phyloP scores from a whole-genome alignment of 768 basidiomycete species.

The Suillus placidus region DNA sequence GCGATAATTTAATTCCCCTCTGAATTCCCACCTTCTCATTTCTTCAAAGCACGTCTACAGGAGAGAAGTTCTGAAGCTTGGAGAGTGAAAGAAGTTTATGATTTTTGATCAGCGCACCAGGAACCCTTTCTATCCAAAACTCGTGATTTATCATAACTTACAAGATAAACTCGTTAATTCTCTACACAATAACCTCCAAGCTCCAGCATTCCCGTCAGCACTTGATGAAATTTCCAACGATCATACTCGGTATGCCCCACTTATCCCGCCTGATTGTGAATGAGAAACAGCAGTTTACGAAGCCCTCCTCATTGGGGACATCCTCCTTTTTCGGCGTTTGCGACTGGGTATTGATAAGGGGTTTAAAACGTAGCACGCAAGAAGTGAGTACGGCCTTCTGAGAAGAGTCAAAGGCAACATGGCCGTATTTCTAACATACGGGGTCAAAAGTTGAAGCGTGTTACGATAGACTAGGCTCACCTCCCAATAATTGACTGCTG shows the following conservation, averaged over 20 bases:
- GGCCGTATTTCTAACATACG: slow-evolving; percentile 80
- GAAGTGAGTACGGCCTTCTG: slow-evolving; percentile 94
- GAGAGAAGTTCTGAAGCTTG: neutral
- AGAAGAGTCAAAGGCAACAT: slow-evolving; percentile 87
- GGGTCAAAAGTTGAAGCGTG: neutral
- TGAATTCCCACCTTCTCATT: neutral
- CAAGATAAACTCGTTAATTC: slow-evolving; percentile 4
- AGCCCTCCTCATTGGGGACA: slow-evolving; percentile 62
- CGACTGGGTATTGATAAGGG: slow-evolving; percentile 49
- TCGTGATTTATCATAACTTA: neutral
- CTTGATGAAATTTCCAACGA: slow-evolving; percentile 87
- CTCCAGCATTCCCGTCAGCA: slow-evolving; percentile 41
- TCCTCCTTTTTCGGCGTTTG: slow-evolving; percentile 34
- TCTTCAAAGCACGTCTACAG: neutral
- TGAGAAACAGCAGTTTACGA: slow-evolving; percentile 88
- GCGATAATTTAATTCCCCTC: neutral
- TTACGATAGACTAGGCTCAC: slow-evolving; percentile 41
- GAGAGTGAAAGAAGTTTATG: neutral
- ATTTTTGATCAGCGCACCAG: neutral
- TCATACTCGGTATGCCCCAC: slow-evolving; percentile 88
- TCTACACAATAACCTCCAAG: slow-evolving; percentile 8
- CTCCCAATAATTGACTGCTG: slow-evolving; percentile 98
- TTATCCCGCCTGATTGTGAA: slow-evolving; percentile 85
- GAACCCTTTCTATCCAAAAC: neutral
- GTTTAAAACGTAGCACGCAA: slow-evolving; percentile 83